phyloP scores from a whole-genome alignment of 116 monocot genomes.

The Dioscorea cayenensis region DNA sequence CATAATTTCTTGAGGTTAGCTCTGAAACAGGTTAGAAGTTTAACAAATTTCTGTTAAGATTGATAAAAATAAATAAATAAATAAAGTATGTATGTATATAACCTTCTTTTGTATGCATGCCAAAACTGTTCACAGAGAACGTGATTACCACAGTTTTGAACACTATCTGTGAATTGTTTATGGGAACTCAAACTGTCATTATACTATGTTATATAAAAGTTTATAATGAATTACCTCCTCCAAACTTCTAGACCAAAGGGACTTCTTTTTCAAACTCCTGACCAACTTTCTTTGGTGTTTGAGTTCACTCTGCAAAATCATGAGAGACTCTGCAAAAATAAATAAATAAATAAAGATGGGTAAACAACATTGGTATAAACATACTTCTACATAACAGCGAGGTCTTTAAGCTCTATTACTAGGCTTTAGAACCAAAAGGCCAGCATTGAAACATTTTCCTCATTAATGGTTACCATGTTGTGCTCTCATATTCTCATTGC shows the following conservation, averaged over 20 bases:
- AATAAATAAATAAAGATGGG: conserved; percentile 1
- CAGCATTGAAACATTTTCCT: no score
- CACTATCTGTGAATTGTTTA: no score
- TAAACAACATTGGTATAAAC: not conserved
- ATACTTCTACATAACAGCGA: no score
- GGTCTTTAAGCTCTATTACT: no score
- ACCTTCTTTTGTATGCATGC: no score
- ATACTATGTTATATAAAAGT: no score
- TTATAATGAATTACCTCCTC: conserved; percentile 53
- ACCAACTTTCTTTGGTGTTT: conserved; percentile 77
- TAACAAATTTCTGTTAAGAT: not conserved
- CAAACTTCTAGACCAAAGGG: conserved; percentile 73
- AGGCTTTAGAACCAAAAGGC: no score
- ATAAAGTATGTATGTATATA: no score
- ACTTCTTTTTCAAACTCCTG: conserved; percentile 75
- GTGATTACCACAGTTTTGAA: not conserved
- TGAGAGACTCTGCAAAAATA: conserved; percentile 32
- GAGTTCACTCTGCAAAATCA: conserved; percentile 58
- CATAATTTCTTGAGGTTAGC: not conserved
- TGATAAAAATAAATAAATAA: no score
- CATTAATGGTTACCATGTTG: no score
- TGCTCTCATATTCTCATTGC: no score
- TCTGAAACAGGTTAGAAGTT: not conserved
- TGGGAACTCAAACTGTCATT: not conserved
- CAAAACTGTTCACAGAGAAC: no score